These are phyloP conservation scores for Excoecaria agallocha DNA, from an alignment of 345 rosid genomes.

Conservation along the genomic window DNA sequence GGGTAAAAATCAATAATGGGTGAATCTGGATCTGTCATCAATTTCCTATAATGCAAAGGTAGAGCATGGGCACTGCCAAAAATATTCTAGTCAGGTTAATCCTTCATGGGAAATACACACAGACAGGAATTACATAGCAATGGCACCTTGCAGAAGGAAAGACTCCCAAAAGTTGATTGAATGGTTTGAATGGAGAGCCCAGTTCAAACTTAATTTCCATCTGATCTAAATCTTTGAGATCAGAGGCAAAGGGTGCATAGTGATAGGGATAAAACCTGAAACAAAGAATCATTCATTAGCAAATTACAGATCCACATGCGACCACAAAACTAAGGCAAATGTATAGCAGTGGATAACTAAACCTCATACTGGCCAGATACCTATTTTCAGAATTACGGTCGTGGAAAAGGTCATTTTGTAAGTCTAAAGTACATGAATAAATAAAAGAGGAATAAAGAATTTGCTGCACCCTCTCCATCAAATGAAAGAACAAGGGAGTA, in stretches of 20 bases:
- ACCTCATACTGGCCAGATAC: background rate
- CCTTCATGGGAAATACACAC: background rate
- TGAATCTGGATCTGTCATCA: conserved; percentile 86
- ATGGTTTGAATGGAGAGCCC: conserved; percentile 86
- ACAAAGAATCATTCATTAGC: conserved; percentile 7
- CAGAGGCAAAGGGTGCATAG: conserved; percentile 99
- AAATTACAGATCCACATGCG: background rate
- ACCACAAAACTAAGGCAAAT: background rate
- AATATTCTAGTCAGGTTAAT: conserved; percentile 18
- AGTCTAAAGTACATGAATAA: background rate
- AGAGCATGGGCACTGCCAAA: conserved; percentile 87
- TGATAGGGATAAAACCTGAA: conserved; percentile 95
- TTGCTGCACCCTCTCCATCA: background rate
- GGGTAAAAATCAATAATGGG: conserved; percentile 92
- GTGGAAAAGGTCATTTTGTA: background rate
- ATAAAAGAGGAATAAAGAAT: background rate
- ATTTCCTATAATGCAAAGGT: conserved; percentile 63
- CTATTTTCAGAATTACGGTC: background rate
- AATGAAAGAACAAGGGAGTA: background rate
- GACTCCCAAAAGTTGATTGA: conserved; percentile 89
- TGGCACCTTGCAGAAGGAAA: conserved; percentile 91
- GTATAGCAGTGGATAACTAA: background rate
- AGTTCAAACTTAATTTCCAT: conserved; percentile 65
- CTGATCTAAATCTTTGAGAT: conserved; percentile 71
- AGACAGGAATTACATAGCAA: conserved; percentile 8